Base-by-base conservation (phyloP, 768 basidiomycete species). In the Phanerodontia chrysosporium region DNA sequence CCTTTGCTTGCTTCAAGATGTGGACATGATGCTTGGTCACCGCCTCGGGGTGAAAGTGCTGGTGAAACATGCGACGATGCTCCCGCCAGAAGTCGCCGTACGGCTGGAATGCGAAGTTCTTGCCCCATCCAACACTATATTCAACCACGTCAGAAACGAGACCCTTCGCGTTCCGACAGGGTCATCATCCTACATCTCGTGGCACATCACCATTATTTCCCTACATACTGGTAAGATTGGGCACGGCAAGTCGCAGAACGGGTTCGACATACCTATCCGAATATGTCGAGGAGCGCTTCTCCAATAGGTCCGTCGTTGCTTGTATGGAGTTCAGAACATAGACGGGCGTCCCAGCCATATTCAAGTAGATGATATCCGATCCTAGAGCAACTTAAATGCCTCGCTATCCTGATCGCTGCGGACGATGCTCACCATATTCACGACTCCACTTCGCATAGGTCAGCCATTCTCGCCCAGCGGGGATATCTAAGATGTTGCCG, bases 401-500 rank as follows among this genome's bases (percentile, higher is more conserved):
- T 48, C 46, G 22, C 12, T 25, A 10, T 10, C 6, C 24, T 13
- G 18, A 27, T 5, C 28, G 29, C 13, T 7, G 5, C 6, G 25
- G n/a, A 52, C 14, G 51, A 32, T 9, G 28, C 51, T 51, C 32
- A 58, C 58, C 36, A 25, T 67, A 69, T 21, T 57, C 35, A 30
- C 62, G 45, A 22, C 59, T 54, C 69, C 67, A 70, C 45, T 64
- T 57, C n/a, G 18, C 12, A 49, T 57, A 66, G 3, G 49, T 51
- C 29, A 59, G 28, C 56, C 64, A 66, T 21, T 48, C 39, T 12
- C 58, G 25, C 3, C 42, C 55, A 13, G 28, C 58, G 1, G 65
- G 67, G 12, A 70, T 48, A 39, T 65, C 62, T n/a, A 64, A 44
- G 2, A 65, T 32, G 55, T 68, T 67, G 1, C 69, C 69, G 27